phyloP scores from a whole-genome alignment of 768 basidiomycete species.

The Russula emetica region DNA sequence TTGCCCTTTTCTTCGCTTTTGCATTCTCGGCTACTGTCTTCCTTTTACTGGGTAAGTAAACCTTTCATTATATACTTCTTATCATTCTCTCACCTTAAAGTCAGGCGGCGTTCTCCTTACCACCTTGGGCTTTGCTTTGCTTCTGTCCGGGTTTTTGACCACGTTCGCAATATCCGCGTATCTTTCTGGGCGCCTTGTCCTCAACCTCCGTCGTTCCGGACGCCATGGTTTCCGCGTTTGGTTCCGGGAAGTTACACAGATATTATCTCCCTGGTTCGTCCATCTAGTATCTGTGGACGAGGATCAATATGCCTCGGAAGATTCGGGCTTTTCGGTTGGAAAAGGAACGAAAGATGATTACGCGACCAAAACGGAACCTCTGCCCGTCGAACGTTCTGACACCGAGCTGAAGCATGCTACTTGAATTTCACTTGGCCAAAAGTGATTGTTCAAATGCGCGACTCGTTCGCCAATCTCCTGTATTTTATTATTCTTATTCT shows the following conservation, averaged over 20 bases:
- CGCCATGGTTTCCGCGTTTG: conserved; percentile 18
- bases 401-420: neutral
- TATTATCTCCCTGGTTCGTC: neutral
- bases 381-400: neutral
- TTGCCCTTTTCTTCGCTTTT: conserved; percentile 23
- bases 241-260: conserved; percentile 15
- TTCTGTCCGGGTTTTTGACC: conserved; percentile 23
- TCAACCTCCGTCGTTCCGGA: conserved; percentile 11
- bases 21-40: conserved; percentile 18
- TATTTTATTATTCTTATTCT: neutral
- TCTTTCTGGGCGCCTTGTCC: conserved; percentile 15
- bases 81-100: neutral
- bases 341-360: neutral
- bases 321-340: neutral
- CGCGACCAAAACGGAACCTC: neutral
- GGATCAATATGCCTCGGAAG: conserved; percentile 12
- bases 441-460: neutral
- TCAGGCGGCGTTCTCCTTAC: conserved; percentile 20
- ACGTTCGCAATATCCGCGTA: conserved; percentile 8
- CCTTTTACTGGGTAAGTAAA: conserved; percentile 15
- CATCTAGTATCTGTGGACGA: neutral
- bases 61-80: neutral
- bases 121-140: conserved; percentile 16
- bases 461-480: neutral
- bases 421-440: neutral